Percentiles rank a stretch among this genome's conserved stretches.
Evolutionary conservation across 306 rosid genomes (phyloP).

Genomic region (Cicer bijugum): DNA sequence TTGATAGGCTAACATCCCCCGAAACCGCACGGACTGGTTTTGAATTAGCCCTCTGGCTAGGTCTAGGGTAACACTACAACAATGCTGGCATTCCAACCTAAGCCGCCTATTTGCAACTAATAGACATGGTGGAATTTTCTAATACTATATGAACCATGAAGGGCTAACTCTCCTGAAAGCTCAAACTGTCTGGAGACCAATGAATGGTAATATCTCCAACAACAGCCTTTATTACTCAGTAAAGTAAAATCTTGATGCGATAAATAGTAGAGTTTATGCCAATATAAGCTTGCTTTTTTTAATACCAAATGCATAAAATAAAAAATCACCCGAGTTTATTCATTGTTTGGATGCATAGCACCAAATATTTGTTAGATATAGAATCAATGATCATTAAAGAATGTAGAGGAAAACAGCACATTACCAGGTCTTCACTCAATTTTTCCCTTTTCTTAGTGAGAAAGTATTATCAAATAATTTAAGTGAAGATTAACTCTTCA

Average conservation of each 20-base stretch:
- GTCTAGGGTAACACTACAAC: not conserved
- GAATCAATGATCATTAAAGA: constrained; percentile 15
- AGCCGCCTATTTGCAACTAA: not conserved
- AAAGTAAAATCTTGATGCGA: not conserved
- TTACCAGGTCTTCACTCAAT: not conserved
- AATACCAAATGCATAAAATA: constrained; percentile 5
- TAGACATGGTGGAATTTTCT: not conserved
- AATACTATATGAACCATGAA: not conserved
- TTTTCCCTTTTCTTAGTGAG: not conserved
- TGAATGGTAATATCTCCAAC: not conserved
- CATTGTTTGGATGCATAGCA: not conserved
- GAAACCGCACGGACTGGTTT: no score
- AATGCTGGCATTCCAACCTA: not conserved
- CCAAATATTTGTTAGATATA: constrained; percentile 1
- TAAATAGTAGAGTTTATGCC: not conserved
- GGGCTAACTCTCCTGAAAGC: not conserved
- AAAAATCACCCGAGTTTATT: constrained; percentile 1
- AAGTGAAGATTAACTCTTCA: not conserved
- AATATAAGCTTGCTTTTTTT: not conserved
- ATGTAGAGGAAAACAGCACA: constrained; percentile 22
- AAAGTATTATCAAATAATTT: constrained; percentile 23
- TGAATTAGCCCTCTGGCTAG: not conserved
- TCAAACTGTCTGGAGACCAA: not conserved
- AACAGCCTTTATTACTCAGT: not conserved
- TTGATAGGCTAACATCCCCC: not conserved